These are phyloP conservation scores for Rhizopus microsporus DNA, from an alignment of 371 early-diverging fungal species.

Conservation along the genomic window DNA sequence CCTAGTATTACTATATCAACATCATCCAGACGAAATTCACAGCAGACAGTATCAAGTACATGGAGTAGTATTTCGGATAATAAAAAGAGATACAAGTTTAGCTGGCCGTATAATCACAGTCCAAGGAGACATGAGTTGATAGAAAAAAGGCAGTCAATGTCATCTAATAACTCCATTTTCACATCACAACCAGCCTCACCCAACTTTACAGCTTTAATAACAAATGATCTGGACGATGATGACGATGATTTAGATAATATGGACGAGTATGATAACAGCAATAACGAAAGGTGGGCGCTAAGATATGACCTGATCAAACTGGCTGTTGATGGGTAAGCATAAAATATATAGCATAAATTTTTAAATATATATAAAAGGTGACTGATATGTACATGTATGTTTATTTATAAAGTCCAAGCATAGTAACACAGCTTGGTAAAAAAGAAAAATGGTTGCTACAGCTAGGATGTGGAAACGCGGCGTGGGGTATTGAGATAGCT, in stretches of 20 bases:
- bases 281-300: constrained; percentile 33
- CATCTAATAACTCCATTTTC: not conserved
- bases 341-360: constrained; percentile 3
- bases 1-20: constrained; percentile 23
- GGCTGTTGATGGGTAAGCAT: constrained; percentile 43
- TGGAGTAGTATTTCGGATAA: constrained; percentile 2
- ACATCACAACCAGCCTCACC: constrained; percentile 26
- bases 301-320: constrained; percentile 41
- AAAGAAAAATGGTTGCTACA: not conserved
- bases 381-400: too few species aligned
- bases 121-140: constrained; percentile 8
- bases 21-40: constrained; percentile 33
- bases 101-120: constrained; percentile 17
- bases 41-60: constrained; percentile 33
- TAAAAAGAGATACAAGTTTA: not conserved
- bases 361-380: constrained; percentile 15
- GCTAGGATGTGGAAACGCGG: constrained; percentile 41
- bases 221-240: constrained; percentile 25
- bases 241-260: constrained; percentile 26
- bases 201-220: constrained; percentile 18
- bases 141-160: not conserved
- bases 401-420: constrained; percentile 30
- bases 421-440: constrained; percentile 19
- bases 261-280: constrained; percentile 8
- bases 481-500: constrained; percentile 44